phyloP scores from a whole-genome alignment of 2,329 filamentous ascomycete genomes.

The Basipetospora chlamydospora region DNA sequence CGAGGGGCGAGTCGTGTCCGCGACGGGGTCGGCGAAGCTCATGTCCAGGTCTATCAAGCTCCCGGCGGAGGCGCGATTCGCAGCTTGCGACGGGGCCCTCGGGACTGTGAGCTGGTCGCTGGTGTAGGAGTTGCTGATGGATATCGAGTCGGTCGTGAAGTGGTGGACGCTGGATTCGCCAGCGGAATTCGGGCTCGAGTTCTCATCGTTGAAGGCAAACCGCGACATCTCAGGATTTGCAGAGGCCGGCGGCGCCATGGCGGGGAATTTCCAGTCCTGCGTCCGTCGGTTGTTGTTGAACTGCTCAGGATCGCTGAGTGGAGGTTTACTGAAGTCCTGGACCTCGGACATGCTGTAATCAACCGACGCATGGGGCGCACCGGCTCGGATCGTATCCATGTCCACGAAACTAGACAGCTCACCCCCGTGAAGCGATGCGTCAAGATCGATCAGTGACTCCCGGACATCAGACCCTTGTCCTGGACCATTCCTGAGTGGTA shows the following conservation, averaged over 20 bases:
- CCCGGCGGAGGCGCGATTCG: constrained; percentile 26
- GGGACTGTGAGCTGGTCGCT: constrained; percentile 21
- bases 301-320: constrained; percentile 44
- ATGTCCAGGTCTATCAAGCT: constrained; percentile 40
- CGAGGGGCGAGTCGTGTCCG: constrained; percentile 38
- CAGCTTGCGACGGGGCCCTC: not conserved
- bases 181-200: constrained; percentile 10
- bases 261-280: constrained; percentile 44
- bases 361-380: constrained; percentile 25
- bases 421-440: constrained; percentile 40
- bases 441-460: constrained; percentile 51
- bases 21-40: constrained; percentile 34
- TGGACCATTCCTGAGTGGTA: constrained; percentile 44
- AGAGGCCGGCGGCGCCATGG: constrained; percentile 35
- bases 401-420: constrained; percentile 45
- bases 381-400: constrained; percentile 44
- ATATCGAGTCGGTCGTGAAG: constrained; percentile 1
- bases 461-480: constrained; percentile 26
- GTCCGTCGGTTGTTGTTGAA: constrained; percentile 34
- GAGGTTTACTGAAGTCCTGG: constrained; percentile 28
- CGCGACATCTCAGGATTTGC: constrained; percentile 37
- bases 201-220: constrained; percentile 28
- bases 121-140: constrained; percentile 6
- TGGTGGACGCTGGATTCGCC: constrained; percentile 1
- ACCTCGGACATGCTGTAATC: constrained; percentile 28